These are phyloP conservation scores for Paxillus rubicundulus DNA, from an alignment of 768 basidiomycete genomes.

Conservation along the genomic window DNA sequence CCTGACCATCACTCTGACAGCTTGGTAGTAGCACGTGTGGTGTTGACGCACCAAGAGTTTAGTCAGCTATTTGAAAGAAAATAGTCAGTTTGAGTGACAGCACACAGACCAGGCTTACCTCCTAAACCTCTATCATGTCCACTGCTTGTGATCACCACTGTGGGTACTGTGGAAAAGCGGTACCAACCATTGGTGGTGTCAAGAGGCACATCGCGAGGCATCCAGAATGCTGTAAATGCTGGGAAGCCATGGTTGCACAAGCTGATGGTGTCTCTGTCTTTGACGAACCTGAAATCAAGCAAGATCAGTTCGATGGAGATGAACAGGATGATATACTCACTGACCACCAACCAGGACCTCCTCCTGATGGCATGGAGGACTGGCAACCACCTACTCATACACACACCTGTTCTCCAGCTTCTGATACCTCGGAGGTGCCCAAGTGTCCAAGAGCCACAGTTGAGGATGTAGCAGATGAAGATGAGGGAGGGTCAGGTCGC, in stretches of 20 bases:
- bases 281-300: not conserved
- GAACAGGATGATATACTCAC: not conserved
- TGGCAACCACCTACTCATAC: slow-evolving; percentile 27
- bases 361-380: slow-evolving; percentile 19
- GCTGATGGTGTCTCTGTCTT: not conserved
- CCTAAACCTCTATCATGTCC: not conserved
- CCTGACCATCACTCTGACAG: not conserved
- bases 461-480: not conserved
- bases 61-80: not conserved
- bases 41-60: no score
- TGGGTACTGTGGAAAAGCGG: not conserved
- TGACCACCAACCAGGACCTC: slow-evolving; percentile 13
- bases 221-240: not conserved
- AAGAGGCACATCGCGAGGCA: slow-evolving; percentile 1
- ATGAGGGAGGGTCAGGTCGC: not conserved
- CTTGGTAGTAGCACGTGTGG: not conserved
- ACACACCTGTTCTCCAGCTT: not conserved
- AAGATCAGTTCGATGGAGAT: not conserved
- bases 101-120: not conserved
- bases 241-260: not conserved
- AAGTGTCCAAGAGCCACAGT: not conserved
- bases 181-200: not conserved
- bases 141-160: not conserved
- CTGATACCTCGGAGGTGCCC: not conserved
- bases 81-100: not conserved